These are phyloP conservation scores for Macroventuria anomochaeta DNA, from an alignment of 2,329 filamentous ascomycete species.

Conservation along the genomic window DNA sequence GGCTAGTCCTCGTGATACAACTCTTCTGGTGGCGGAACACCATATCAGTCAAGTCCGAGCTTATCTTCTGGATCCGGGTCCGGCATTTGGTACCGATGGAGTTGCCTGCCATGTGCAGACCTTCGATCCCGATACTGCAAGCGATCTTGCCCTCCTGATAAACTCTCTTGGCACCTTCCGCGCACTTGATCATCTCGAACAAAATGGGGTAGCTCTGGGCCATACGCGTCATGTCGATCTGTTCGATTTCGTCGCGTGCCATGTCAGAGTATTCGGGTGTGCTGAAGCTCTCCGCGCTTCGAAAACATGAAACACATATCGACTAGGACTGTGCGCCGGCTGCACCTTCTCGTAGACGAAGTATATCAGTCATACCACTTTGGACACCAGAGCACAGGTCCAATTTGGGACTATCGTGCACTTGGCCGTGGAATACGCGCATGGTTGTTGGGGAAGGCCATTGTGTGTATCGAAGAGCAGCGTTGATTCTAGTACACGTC, in stretches of 20 bases:
- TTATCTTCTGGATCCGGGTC: conserved; percentile 9
- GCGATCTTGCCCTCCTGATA: not conserved
- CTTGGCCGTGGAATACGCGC: not conserved
- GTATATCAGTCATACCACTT: conserved; percentile 1
- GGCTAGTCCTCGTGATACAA: conserved; percentile 6
- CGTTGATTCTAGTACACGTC: not conserved
- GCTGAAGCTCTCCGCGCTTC: conserved; percentile 1
- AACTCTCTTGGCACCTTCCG: not conserved
- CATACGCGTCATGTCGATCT: conserved; percentile 1
- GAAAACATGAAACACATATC: not conserved
- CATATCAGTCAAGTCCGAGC: conserved; percentile 6
- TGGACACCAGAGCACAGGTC: not conserved
- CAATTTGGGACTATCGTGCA: conserved; percentile 1
- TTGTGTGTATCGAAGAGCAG: conserved; percentile 1
- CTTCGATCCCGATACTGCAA: conserved; percentile 48
- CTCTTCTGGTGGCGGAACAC: conserved; percentile 5
- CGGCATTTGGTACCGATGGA: conserved; percentile 58
- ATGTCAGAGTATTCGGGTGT: not conserved
- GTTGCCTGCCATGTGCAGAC: conserved; percentile 91
- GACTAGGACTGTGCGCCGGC: not conserved
- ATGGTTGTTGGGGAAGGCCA: conserved; percentile 1
- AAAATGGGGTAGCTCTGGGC: not conserved
- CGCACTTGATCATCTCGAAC: not conserved
- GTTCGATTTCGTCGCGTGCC: not conserved
- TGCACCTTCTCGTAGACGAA: not conserved